Evolutionary conservation across 2,329 filamentous ascomycete species (phyloP), one percentile per base, ranked within the genome.

Genomic region (Stylonectria norvegica): DNA sequence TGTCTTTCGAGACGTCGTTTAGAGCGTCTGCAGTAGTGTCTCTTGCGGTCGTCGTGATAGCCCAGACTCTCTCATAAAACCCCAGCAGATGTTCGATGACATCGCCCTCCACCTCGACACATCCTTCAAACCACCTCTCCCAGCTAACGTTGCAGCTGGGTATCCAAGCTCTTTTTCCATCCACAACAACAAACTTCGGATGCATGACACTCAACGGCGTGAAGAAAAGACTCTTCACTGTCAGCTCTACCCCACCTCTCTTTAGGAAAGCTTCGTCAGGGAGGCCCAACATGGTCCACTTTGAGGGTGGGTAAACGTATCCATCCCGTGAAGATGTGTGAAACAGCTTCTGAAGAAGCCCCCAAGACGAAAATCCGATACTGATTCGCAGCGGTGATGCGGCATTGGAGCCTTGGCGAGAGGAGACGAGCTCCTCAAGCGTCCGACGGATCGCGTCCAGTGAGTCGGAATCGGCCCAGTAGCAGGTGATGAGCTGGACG

Each of bases 61-160:
- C 74, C 88, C 88, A 93, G n/a, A 88, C 83, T 2, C 66, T 60
- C 7, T 69, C 59, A 63, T 86, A 89, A 56, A 91, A 91, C 2
- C 68, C 59, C 29, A 85, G 49, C 27, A 93, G 74, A n/a, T 74
- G 69, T 4, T 61, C 52, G 1, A 89, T 78, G 1, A 84, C 70
- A 0, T 72, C 68, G 0, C 86, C 86, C 5, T 71, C 70, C 9
- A 91, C 63, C 39, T 81, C 78, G 4, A 91, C 67, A 40, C 83
- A 87, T 0, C 83, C 85, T 60, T 94, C 88, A 18, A 91, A 83
- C 88, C 88, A 94, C n/a, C 79, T 65, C 62, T 93, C 88, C 85
- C 85, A 93, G 56, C 85, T 89, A 4, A 94, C 79, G 53, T 94
- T 94, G 62, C 86, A 90, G 53, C 84, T 89, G 0, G 87, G 87